Conservation (phyloP, 164 flowering plant genomes). For the Chimonanthus praecox region DNA sequence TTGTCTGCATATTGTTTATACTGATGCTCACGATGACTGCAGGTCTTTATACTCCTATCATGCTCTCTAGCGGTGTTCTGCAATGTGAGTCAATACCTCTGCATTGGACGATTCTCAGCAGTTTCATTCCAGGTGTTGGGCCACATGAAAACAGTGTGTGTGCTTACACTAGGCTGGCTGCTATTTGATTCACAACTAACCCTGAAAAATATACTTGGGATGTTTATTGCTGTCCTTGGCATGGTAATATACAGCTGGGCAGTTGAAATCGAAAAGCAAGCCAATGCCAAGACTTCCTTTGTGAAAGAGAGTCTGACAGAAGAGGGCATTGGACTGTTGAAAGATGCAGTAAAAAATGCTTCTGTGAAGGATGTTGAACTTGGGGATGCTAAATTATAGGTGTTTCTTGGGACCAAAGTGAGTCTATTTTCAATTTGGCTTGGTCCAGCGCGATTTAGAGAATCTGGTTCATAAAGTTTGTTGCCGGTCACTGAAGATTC, state of each 20-base stretch:
- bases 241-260: conserved; percentile 54
- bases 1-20: background rate
- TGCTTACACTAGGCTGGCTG: conserved; percentile 43
- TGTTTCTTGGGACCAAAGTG: background rate
- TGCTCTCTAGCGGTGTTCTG: conserved; percentile 50
- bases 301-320: conserved; percentile 24
- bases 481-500: background rate
- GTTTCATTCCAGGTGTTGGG: conserved; percentile 56
- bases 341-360: conserved; percentile 25
- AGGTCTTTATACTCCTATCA: conserved; percentile 46
- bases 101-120: conserved; percentile 56
- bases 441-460: background rate
- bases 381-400: conserved; percentile 23
- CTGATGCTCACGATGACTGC: conserved; percentile 10
- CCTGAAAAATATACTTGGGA: conserved; percentile 44
- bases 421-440: background rate
- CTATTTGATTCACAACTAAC: conserved; percentile 40
- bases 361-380: conserved; percentile 26
- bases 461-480: background rate
- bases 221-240: conserved; percentile 44
- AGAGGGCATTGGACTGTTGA: conserved; percentile 28
- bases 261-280: conserved; percentile 36
- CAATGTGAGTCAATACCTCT: conserved; percentile 49
- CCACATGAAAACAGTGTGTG: conserved; percentile 53
- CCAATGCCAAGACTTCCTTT: conserved; percentile 21